These are phyloP conservation scores for Jamesozyma piceae DNA, from an alignment of 805 yeast genomes.

Conservation along the genomic window DNA sequence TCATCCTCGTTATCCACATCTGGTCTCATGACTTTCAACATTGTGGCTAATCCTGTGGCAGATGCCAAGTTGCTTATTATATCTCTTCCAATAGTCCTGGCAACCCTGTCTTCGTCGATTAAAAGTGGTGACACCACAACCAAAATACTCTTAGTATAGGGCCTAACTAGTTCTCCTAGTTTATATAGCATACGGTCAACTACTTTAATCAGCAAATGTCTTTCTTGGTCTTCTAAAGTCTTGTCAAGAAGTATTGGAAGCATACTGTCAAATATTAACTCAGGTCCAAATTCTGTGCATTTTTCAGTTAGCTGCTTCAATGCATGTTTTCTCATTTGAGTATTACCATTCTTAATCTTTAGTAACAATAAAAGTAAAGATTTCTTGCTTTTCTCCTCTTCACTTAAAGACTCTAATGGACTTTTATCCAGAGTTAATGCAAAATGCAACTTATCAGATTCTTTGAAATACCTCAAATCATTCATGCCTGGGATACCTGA, in stretches of 20 bases:
- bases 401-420: slow-evolving; percentile 31
- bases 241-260: slow-evolving; percentile 70
- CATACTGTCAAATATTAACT: slow-evolving; percentile 55
- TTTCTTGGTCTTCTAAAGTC: slow-evolving; percentile 66
- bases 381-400: slow-evolving; percentile 50
- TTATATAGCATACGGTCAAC: slow-evolving; percentile 59
- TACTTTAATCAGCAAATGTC: slow-evolving; percentile 72
- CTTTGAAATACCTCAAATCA: slow-evolving; percentile 60
- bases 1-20: slow-evolving; percentile 81
- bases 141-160: slow-evolving; percentile 63
- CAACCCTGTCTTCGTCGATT: slow-evolving; percentile 67
- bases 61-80: slow-evolving; percentile 64
- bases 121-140: slow-evolving; percentile 70
- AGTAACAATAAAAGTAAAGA: slow-evolving; percentile 55
- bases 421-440: slow-evolving; percentile 42
- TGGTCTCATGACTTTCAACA: slow-evolving; percentile 71
- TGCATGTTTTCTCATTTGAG: slow-evolving; percentile 56
- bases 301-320: slow-evolving; percentile 56
- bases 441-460: slow-evolving; percentile 63
- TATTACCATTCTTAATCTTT: slow-evolving; percentile 70
- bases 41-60: slow-evolving; percentile 73
- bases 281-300: slow-evolving; percentile 60
- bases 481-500: slow-evolving; percentile 54
- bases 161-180: slow-evolving; percentile 56
- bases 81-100: slow-evolving; percentile 72